phyloP scores from a whole-genome alignment of 2,329 filamentous ascomycete genomes.

The Aspergillus bombycis region DNA sequence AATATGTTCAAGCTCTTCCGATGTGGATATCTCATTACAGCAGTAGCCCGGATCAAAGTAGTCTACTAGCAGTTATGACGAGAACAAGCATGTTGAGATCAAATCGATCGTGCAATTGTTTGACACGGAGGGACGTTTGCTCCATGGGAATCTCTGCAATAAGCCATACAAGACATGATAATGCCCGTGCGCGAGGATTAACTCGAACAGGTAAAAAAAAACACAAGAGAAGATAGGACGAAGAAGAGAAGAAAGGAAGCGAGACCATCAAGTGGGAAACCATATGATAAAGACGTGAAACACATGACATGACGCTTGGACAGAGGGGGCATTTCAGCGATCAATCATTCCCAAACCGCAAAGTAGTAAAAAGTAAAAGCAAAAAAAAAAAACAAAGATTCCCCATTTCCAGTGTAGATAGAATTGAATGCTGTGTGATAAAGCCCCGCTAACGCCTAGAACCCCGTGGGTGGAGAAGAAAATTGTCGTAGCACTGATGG shows the following conservation, averaged over 20 bases:
- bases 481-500: conserved; percentile 42
- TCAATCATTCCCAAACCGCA: conserved; percentile 10
- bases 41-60: background rate
- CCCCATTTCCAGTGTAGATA: conserved; percentile 11
- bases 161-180: conserved; percentile 21
- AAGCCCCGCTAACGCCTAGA: conserved; percentile 32
- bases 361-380: conserved; percentile 14
- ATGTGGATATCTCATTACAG: background rate
- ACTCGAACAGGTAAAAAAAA: background rate
- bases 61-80: background rate
- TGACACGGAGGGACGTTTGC: conserved; percentile 31
- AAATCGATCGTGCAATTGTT: conserved; percentile 39
- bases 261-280: conserved; percentile 14
- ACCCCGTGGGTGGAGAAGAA: conserved; percentile 40
- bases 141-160: conserved; percentile 40
- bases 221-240: conserved; percentile 18
- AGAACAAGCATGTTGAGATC: conserved; percentile 19
- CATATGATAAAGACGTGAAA: conserved; percentile 20
- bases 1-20: background rate
- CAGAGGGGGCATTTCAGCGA: conserved; percentile 6
- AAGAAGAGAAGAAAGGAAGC: conserved; percentile 15
- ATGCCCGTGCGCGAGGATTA: conserved; percentile 11
- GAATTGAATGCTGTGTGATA: conserved; percentile 13
- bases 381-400: conserved; percentile 14
- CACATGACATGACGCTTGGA: conserved; percentile 23